These are phyloP conservation scores for Suhomyces sp. DNA, from an alignment of 805 yeast species.

Conservation along the genomic window DNA sequence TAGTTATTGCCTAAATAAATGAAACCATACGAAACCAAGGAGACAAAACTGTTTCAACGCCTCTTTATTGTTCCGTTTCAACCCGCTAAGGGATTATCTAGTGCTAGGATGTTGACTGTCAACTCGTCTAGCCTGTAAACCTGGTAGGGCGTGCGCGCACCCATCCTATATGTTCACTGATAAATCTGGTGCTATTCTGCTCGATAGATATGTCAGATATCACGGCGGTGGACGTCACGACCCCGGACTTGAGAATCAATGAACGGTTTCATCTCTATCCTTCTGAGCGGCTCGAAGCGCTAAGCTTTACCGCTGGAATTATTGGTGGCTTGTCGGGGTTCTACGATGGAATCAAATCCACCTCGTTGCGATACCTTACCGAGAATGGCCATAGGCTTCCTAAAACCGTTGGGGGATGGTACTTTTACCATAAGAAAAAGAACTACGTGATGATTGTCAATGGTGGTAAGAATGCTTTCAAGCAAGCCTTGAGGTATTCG, in stretches of 20 bases:
- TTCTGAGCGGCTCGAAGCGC: conserved; percentile 40
- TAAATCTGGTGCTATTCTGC: not conserved
- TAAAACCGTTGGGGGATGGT: conserved; percentile 78
- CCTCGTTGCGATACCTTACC: conserved; percentile 63
- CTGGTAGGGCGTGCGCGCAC: not conserved
- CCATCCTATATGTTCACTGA: not conserved
- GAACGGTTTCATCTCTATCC: conserved; percentile 54
- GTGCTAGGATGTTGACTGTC: too few relatives aligned
- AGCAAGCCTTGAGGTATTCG: conserved; percentile 35
- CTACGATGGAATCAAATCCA: conserved; percentile 51
- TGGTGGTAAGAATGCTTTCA: conserved; percentile 51
- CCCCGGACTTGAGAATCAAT: conserved; percentile 11
- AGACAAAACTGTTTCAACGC: not conserved
- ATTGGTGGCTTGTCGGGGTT: conserved; percentile 56
- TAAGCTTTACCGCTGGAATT: conserved; percentile 37
- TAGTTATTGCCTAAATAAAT: not conserved
- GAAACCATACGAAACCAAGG: not conserved
- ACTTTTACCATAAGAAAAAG: conserved; percentile 79
- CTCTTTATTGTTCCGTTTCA: not conserved
- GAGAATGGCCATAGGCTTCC: conserved; percentile 85
- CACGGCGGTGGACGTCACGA: conserved; percentile 1
- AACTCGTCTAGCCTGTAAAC: not conserved
- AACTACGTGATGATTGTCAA: conserved; percentile 65
- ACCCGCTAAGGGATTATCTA: too few relatives aligned
- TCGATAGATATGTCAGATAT: conserved; percentile 1